Conservation (phyloP, 495 filamentous ascomycete genomes). For the Aspergillus biplanus region DNA sequence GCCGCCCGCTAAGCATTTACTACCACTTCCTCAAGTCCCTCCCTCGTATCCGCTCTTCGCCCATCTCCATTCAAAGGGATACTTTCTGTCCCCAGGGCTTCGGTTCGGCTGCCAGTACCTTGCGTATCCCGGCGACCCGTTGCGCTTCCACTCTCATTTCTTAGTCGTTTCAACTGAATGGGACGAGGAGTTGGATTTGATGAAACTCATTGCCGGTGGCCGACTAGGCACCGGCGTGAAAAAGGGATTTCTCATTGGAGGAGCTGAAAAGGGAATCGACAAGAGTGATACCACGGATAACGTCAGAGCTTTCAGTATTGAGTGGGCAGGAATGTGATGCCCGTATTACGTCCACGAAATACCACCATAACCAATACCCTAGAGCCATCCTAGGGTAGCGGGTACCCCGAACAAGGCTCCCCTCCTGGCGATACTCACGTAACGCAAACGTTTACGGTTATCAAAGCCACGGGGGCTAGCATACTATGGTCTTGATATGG, state of each 20-base stretch:
- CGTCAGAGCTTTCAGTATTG: slow-evolving; percentile 74
- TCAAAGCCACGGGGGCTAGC: too few relatives aligned
- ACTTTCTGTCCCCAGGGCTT: slow-evolving; percentile 88
- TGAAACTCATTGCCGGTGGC: slow-evolving; percentile 83
- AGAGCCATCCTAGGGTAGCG: too few relatives aligned
- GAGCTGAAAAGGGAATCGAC: slow-evolving; percentile 44
- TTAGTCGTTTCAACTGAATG: slow-evolving; percentile 75
- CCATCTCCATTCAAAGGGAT: slow-evolving; percentile 76
- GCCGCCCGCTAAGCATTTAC: slow-evolving; percentile 32
- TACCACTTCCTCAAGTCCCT: slow-evolving; percentile 50
- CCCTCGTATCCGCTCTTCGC: slow-evolving; percentile 55
- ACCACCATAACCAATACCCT: too few relatives aligned
- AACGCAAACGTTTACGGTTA: too few relatives aligned
- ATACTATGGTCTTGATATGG: too few relatives aligned
- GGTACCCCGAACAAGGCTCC: too few relatives aligned
- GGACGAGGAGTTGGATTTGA: slow-evolving; percentile 82
- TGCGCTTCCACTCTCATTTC: slow-evolving; percentile 95
- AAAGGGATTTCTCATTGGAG: slow-evolving; percentile 90
- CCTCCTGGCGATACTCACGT: too few relatives aligned
- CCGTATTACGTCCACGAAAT: too few relatives aligned
- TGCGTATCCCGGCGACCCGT: slow-evolving; percentile 91
- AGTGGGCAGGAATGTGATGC: slow-evolving; percentile 81
- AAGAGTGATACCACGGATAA: slow-evolving; percentile 31
- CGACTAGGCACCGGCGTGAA: slow-evolving; percentile 92
- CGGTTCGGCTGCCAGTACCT: slow-evolving; percentile 94